Evolutionary conservation across 345 rosid species (phyloP), one percentile per base, ranked within the genome.

Genomic region (Gossypioides kirkii): DNA sequence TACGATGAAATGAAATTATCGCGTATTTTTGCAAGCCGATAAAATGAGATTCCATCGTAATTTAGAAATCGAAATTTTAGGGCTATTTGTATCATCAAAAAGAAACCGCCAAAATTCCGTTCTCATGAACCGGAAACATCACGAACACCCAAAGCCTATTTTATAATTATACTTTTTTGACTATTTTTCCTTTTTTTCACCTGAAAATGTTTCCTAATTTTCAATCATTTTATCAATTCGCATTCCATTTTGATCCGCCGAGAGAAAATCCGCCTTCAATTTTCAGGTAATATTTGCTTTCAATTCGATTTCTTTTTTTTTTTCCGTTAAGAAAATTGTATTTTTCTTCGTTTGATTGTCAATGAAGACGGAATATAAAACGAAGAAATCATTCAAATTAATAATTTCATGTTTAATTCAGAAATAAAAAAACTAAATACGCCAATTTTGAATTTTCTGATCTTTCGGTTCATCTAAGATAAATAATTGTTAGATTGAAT

Each of bases 51-150:
- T 25, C n/a, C 2, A 0, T 3, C 1, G 54, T 23, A 66, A 22
- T 13, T 6, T 13, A 2, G 60, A 73, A 26, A 28, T 2, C 0
- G 6, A 71, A 56, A 62, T 58, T 43, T 3, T 60, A 69, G 86
- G 86, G 84, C 58, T 55, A 72, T 28, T 23, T 62, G 32, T 56
- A 14, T 52, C 69, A 17, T 32, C 4, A 32, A 32, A 46, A 69
- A 62, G 58, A 78, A 78, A 78, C 81, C 81, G 81, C 82, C 89
- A 85, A 78, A 78, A 56, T 73, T 78, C 77, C 69, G 71, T 72
- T 68, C 70, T 59, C 74, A 61, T 42, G 52, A 32, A 43, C 58
- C 28, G 22, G 22, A 8, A 23, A 77, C 10, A 12, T 28, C 69
- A 74, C 74, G 61, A 18, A 79, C 42, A 62, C 13, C 67, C 45